Evolutionary conservation across 192 early-diverging fungal species (phyloP), one percentile per base, ranked within the genome.

Genomic region (Rhizophlyctis rosea): DNA sequence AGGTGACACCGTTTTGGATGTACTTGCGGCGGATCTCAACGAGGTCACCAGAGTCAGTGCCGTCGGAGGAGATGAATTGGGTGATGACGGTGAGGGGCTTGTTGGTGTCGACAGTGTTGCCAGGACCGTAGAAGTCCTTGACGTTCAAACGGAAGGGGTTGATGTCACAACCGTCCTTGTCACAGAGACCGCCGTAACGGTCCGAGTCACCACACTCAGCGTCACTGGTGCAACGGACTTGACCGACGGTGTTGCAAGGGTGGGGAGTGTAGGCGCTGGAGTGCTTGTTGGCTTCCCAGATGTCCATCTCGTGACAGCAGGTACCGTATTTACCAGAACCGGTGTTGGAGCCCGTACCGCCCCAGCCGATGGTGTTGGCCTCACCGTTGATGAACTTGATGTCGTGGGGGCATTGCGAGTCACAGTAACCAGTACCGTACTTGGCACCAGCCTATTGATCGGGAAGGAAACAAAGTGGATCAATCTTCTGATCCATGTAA

Each of bases 141-240:
- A 50, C 58, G 13, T 72, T 72, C 55, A 47, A 61, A 23, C 73
- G 50, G 57, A 73, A 74, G n/a, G 73, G 61, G 62, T 74, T 74
- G 39, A 68, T 69, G 53, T 74, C 73, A 33, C 62, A 65, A 52
- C 73, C 73, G 52, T 74, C 73, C 66, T 74, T 74, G 66, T 74
- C 73, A 44, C 73, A 74, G 2, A 50, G 18, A 25, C 73, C 73
- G 23, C 44, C 60, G 32, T 61, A 48, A 32, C 73, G 60, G 50
- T 70, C 27, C 5, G 36, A 47, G 29, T 68, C 57, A 3, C 73
- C 73, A 34, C 73, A 74, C 14, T 71, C 65, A 24, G 36, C 47
- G n/a, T n/a, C n/a, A 32, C 31, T 64, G 16, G 25, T 31, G 56
- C 65, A 75, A 27, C 21, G 30, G 14, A 18, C 27, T 33, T 52